Evolutionary conservation across 169 alveolate species (phyloP), one percentile per base, ranked within the genome.

Genomic region (Cytauxzoon felis): DNA sequence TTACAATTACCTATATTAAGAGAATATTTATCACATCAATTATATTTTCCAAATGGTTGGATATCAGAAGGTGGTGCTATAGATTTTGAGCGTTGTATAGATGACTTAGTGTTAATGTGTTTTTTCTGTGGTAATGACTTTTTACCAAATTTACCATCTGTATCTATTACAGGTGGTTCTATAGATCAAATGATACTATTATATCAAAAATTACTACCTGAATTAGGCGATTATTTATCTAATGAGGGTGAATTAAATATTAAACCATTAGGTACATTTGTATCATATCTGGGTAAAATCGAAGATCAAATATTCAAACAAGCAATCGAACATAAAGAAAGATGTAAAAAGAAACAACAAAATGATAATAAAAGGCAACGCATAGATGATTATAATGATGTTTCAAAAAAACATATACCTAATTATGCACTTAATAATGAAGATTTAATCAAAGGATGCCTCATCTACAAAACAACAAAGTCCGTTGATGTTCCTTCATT

Each of bases 81-180:
- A 70, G 95, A 94, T 84, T 66, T 95, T 54, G 98, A 96, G 81
- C 81, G 98, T 48, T 88, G 96, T 40, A 89, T 96, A 27, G 99
- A 96, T 72, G 99, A 96, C 82, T 93, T 96, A 72, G 94, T 95
- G 3, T 93, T 95, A 59, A 86, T 96, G 71, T 95, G 98, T 84
- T 94, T 95, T 85, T 94, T 94, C 65, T 94, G 96, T 41, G 99
- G 99, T 30, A 96, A 96, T 81, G 99, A 96, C 71, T 96, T 96
- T 70, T 78, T 96, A 36, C 99, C 99, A 1, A 95, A 94, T 62
- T 79, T 96, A 51, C 98, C 97, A 23, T 90, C 95, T 33, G 90
- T 95, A 18, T 86, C 91, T 43, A 96, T 96, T 38, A 90, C 93
- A 29, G 95, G 95, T n/a, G 99, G 98, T 2, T 95, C 98, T 38